Base-by-base conservation (phyloP, 768 basidiomycete species). In the Coprinellus aureogranulatus region DNA sequence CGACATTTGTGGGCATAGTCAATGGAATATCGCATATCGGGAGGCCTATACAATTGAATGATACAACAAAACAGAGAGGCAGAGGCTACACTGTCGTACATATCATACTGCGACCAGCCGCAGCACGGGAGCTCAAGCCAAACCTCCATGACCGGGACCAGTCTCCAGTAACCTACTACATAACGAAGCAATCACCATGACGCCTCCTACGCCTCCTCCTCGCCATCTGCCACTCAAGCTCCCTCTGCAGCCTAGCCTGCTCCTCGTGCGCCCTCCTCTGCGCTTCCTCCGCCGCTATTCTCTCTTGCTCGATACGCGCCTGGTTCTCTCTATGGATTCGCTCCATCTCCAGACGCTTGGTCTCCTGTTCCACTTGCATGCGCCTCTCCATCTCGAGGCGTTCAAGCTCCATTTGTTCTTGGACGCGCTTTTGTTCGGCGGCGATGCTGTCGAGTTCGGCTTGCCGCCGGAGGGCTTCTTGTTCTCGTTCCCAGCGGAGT, bases 401-500 rank as follows among this genome's bases (percentile, higher is more conserved):
- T 26, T 57, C 42, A 8, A 47, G 47, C 23, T 41, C 28, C 37
- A 50, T 40, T 4, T 47, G 22, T 23, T 57, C 48, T 26, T 57
- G 34, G 12, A 42, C 37, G 8, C 48, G 42, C 20, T 27, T 25
- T 22, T 47, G 25, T 26, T 57, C 56, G 16, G 47, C 56, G 14
- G 49, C 47, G 12, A 51, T 44, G 16, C 48, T 50, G 39, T 48
- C 49, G 10, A 51, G 22, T 25, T 57, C 56, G 14, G 31, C 56
- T 30, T 31, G 56, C 18, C 39, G 30, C 10, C 56, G 31, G 76
- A 73, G 34, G 77, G 72, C 57, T 66, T 77, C 59, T 68, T 69
- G 23, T 73, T 73, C 62, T 78, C 81, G 69, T 61, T 81, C 79
- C 47, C 61, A 60, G 47, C 68, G 70, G 9, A 77, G 75, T 65